Conservation (phyloP, 176 grass and related monocot genomes). For the Bolboschoenus planiculmis region DNA sequence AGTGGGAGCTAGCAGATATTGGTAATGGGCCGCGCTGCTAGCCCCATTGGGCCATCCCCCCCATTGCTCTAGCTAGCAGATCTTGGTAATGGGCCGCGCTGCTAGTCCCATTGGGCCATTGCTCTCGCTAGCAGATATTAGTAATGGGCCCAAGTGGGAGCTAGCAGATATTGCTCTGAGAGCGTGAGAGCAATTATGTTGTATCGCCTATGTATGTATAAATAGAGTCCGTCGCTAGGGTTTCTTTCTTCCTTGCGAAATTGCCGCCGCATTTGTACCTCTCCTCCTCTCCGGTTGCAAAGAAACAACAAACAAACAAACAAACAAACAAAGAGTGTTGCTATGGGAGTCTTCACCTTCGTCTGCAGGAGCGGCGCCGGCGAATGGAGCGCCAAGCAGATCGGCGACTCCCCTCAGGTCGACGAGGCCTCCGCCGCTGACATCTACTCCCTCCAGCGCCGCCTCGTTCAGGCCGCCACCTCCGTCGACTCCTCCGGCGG, state of each 20-base stretch:
- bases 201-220: not conserved
- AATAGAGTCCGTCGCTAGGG: not conserved
- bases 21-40: too few relatives aligned
- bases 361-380: constrained; percentile 64
- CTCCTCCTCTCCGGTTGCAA: not conserved
- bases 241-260: not conserved
- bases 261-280: not conserved
- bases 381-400: constrained; percentile 87
- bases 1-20: too few relatives aligned
- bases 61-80: too few relatives aligned
- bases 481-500: constrained; percentile 37
- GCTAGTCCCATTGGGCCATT: too few relatives aligned
- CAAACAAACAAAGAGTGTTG: too few relatives aligned
- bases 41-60: too few relatives aligned
- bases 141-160: too few relatives aligned
- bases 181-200: too few relatives aligned
- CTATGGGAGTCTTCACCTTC: constrained; percentile 89
- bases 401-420: constrained; percentile 32
- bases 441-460: constrained; percentile 62
- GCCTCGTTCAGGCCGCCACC: constrained; percentile 47
- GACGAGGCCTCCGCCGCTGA: constrained; percentile 59
- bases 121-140: too few relatives aligned
- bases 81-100: too few relatives aligned
- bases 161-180: too few relatives aligned
- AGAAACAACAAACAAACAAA: not conserved